Base-by-base conservation (phyloP, 2,329 filamentous ascomycete genomes). In the Sporothrix euskadiensis region DNA sequence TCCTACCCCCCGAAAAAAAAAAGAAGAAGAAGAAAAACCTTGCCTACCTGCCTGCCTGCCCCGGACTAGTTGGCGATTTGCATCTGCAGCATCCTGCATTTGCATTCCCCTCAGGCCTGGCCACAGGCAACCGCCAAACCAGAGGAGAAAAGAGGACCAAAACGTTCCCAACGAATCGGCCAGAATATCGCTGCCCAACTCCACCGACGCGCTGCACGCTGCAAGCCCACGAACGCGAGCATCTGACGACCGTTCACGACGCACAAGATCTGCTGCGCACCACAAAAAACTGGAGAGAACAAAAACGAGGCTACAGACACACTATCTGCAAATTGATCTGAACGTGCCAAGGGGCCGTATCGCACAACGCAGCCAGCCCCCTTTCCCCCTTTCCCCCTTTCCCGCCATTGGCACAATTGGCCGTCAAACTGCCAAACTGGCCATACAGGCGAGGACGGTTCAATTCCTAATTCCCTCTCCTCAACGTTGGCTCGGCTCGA, bases 71-170 rank as follows among this genome's bases (percentile, higher is more conserved):
- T 5, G 35, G 35, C 59, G 35, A 65, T 65, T 65, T 44, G 59
- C 59, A 65, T 44, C 35, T 14, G 35, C 59, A 65, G 35, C 59
- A 39, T 47, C 32, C 30, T 65, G 35, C 59, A 41, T 65, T 65
- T 65, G 35, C 59, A 41, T 65, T 65, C n/a, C 59, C 44, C 16
- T 4, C 44, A 49, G 44, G 44, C 44, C 35, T 32, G 22, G 49
- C 44, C 59, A 61, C 69, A 73, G 72, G 72, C 72, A 73, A 14
- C 69, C 70, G 52, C 49, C 66, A 71, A 73, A 47, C 39, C 35
- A 71, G 14, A 8, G 3, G 47, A 39, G 30, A 57, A 26, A 4
- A 44, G 16, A 35, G 41, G 30, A 61, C 49, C 49, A 19, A 54
- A 30, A 39, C 6, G 22, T 47, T 26, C 63, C 66, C 44, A 54